Percentiles rank a stretch among this genome's conserved stretches.
These are phyloP conservation scores for Ceratocystis cacaofunesta DNA, from an alignment of 2,329 filamentous ascomycete species.

Conservation along the genomic window DNA sequence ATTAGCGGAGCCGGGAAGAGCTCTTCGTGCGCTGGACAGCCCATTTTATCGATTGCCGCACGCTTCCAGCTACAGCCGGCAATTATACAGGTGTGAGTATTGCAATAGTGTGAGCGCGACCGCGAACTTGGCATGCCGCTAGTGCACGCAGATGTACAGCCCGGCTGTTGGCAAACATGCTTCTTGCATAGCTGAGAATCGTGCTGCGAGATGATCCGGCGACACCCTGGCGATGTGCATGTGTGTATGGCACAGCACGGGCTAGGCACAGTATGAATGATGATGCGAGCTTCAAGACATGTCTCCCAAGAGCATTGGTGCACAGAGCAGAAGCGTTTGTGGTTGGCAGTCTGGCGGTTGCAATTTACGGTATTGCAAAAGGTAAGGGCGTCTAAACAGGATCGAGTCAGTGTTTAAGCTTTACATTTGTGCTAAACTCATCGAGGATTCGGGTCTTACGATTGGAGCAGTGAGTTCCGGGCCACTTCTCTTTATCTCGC, in stretches of 20 bases:
- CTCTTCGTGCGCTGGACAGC: constrained; percentile 6
- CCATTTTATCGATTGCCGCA: not conserved
- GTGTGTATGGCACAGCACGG: constrained; percentile 6
- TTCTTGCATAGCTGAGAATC: not conserved
- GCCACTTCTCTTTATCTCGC: not conserved
- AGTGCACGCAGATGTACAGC: not conserved
- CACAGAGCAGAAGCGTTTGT: not conserved
- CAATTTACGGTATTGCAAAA: constrained; percentile 3
- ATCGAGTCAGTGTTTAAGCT: not conserved
- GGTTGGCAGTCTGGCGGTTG: not conserved
- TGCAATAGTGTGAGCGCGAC: not conserved
- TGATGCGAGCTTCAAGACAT: constrained; percentile 1
- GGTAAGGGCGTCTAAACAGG: not conserved
- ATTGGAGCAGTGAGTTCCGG: not conserved
- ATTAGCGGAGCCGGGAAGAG: constrained; percentile 5
- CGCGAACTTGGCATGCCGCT: not conserved
- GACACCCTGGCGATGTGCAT: not conserved
- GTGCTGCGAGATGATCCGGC: not conserved
- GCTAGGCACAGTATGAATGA: not conserved
- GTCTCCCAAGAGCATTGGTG: constrained; percentile 2
- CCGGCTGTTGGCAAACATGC: constrained; percentile 7
- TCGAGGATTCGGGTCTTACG: constrained; percentile 2
- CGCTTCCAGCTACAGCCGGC: constrained; percentile 1
- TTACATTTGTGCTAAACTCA: not conserved
- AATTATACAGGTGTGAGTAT: constrained; percentile 1